These are phyloP conservation scores for Spathaspora girioi DNA, from an alignment of 805 yeast genomes.

Conservation along the genomic window DNA sequence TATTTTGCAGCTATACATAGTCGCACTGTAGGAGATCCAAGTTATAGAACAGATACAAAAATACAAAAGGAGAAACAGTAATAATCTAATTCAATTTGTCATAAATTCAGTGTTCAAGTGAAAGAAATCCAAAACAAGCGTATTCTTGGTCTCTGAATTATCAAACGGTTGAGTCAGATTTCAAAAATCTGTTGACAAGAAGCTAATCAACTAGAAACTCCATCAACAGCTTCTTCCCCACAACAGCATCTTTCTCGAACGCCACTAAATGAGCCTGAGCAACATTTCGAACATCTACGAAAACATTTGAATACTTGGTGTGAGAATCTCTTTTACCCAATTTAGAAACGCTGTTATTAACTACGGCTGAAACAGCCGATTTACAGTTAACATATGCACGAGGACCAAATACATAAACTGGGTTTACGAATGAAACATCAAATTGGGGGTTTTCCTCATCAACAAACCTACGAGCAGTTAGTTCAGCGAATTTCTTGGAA, in stretches of 20 bases:
- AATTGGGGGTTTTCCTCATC: constrained; percentile 14
- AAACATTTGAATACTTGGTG: constrained; percentile 17
- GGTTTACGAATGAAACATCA: constrained; percentile 11
- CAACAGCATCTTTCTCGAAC: constrained; percentile 23
- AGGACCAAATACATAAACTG: constrained; percentile 23
- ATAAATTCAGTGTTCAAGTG: not conserved
- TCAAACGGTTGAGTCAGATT: too few species aligned
- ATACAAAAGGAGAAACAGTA: too few species aligned
- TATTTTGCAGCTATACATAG: too few species aligned
- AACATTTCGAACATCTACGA: constrained; percentile 43
- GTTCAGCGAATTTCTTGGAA: constrained; percentile 59
- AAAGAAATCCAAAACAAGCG: not conserved
- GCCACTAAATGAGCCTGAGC: constrained; percentile 40
- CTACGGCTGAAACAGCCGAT: constrained; percentile 29
- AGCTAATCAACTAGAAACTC: constrained; percentile 9
- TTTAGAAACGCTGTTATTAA: constrained; percentile 37
- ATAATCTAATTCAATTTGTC: not conserved
- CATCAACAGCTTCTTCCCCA: constrained; percentile 19
- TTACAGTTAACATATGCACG: constrained; percentile 19
- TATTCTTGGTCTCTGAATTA: not conserved
- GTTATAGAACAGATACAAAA: too few species aligned
- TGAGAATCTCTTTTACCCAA: constrained; percentile 21
- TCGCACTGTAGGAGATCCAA: too few species aligned
- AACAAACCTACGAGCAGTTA: constrained; percentile 53
- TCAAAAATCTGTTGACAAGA: too few species aligned